Percentiles rank a stretch among this genome's conserved stretches.
phyloP scores from a whole-genome alignment of 2,329 filamentous ascomycete genomes.

The Sordariomycetes sp. region DNA sequence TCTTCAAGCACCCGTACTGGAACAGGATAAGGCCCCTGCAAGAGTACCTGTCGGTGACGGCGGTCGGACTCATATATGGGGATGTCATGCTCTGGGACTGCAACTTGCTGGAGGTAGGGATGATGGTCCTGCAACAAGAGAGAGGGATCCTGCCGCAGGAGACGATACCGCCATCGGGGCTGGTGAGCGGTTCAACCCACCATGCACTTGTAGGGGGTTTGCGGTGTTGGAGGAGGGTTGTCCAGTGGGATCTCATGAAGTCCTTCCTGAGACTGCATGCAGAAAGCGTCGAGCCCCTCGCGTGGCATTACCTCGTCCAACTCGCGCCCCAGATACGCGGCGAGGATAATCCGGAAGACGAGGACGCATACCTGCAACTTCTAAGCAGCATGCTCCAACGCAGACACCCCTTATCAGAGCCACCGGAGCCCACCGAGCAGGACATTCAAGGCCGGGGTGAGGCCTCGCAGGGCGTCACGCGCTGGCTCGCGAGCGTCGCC shows the following conservation, averaged over 20 bases:
- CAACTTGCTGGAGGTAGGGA: not conserved
- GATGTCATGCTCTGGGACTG: not conserved
- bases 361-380: not conserved
- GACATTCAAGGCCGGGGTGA: not conserved
- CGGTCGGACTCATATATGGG: not conserved
- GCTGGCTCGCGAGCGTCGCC: not conserved
- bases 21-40: not conserved
- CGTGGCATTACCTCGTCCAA: not conserved
- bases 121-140: not conserved
- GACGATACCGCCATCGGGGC: not conserved
- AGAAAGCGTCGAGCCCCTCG: not conserved
- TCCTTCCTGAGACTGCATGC: not conserved
- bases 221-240: not conserved
- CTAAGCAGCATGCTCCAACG: not conserved
- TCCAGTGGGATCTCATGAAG: not conserved
- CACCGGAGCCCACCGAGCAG: not conserved
- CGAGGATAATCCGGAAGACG: not conserved
- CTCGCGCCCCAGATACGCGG: not conserved
- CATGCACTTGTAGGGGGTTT: not conserved
- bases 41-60: not conserved
- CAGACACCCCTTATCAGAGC: not conserved
- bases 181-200: not conserved
- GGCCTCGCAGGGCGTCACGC: not conserved
- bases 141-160: not conserved
- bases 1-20: not conserved